Conservation (phyloP, 2,329 filamentous ascomycete species). For the Sarocladium strictum region DNA sequence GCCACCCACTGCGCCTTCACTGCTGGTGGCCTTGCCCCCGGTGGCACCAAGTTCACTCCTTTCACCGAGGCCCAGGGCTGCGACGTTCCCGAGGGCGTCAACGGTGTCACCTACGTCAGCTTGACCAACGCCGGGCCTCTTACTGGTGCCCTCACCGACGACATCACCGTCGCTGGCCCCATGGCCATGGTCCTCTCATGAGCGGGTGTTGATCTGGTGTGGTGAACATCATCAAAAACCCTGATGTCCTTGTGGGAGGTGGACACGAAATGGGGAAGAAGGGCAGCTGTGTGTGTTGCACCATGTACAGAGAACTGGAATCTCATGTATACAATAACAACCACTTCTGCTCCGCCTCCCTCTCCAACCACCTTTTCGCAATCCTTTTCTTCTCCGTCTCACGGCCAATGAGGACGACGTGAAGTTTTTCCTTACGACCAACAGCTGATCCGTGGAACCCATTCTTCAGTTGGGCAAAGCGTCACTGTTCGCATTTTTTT, state of each 20-base stretch:
- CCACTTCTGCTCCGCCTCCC: not conserved
- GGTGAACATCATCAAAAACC: not conserved
- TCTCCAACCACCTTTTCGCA: not conserved
- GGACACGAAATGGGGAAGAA: not conserved
- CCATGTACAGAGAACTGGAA: slow-evolving; percentile 1
- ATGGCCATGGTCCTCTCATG: slow-evolving; percentile 51
- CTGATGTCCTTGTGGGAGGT: not conserved
- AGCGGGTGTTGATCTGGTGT: slow-evolving; percentile 11
- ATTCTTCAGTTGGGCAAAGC: too few relatives aligned
- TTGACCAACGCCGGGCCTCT: slow-evolving; percentile 50
- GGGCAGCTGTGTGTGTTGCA: not conserved
- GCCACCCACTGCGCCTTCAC: slow-evolving; percentile 63
- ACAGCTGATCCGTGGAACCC: not conserved
- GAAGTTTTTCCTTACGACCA: not conserved
- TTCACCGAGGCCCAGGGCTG: slow-evolving; percentile 50
- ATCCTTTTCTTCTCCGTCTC: slow-evolving; percentile 1
- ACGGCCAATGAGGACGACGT: not conserved
- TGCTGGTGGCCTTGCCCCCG: slow-evolving; percentile 48
- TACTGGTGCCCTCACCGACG: slow-evolving; percentile 49
- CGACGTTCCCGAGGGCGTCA: slow-evolving; percentile 53
- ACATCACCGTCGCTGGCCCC: slow-evolving; percentile 60
- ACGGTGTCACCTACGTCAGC: slow-evolving; percentile 62
- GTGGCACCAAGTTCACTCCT: slow-evolving; percentile 53
- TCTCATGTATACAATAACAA: not conserved
- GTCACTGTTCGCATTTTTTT: too few relatives aligned